Percentiles rank a stretch among this genome's conserved stretches.
phyloP scores from a whole-genome alignment of 208 protist genomes.

The Trypanosomatidae sp. region DNA sequence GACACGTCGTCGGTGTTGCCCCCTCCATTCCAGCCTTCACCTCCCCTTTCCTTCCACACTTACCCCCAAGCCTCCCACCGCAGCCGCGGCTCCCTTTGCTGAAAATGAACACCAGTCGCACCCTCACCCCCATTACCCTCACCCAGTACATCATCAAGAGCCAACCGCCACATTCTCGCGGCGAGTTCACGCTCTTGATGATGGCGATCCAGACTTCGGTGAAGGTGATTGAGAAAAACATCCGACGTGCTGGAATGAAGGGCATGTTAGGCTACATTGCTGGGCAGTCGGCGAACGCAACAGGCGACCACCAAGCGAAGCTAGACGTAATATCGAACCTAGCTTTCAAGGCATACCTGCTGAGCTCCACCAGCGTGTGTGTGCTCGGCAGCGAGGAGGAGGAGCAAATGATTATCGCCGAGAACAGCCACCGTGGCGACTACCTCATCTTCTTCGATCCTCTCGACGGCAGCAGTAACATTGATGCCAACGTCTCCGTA shows the following conservation, averaged over 20 bases:
- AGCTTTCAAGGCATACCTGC: slow-evolving; percentile 86
- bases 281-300: slow-evolving; percentile 55
- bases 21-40: neutral
- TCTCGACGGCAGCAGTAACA: slow-evolving; percentile 96
- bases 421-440: slow-evolving; percentile 60
- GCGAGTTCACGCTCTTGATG: slow-evolving; percentile 90
- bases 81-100: slow-evolving; percentile 1
- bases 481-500: slow-evolving; percentile 97
- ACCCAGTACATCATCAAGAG: slow-evolving; percentile 87
- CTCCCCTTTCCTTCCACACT: neutral
- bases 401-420: slow-evolving; percentile 70
- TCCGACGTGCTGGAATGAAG: slow-evolving; percentile 81
- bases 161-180: slow-evolving; percentile 72
- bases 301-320: slow-evolving; percentile 85
- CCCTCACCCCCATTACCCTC: slow-evolving; percentile 51
- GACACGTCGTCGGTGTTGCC: neutral
- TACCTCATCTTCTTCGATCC: slow-evolving; percentile 96
- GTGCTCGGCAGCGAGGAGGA: slow-evolving; percentile 87
- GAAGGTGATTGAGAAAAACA: slow-evolving; percentile 88
- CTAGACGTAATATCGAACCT: slow-evolving; percentile 88
- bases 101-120: slow-evolving; percentile 18
- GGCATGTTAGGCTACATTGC: slow-evolving; percentile 80
- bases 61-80: neutral
- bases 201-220: slow-evolving; percentile 89
- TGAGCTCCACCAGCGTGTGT: slow-evolving; percentile 69